Base-by-base conservation (phyloP, 176 grass and related monocot species). In the Oryza glaberrima region DNA sequence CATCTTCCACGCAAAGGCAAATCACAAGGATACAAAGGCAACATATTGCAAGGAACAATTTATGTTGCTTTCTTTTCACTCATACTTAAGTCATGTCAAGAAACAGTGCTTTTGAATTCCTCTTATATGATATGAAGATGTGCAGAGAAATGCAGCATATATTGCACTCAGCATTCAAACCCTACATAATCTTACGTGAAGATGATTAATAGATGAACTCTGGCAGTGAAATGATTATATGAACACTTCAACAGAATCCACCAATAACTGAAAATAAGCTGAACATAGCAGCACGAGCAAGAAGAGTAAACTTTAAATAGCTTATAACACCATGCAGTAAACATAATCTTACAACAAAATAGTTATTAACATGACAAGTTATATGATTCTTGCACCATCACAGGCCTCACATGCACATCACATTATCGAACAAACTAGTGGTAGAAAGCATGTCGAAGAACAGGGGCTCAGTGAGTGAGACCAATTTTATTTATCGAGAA, bases 401-500 rank as follows among this genome's bases (percentile, higher is more conserved):
- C 45, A 41, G 16, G 60, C 60, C 34, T 78, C 76, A 15, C 35
- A 69, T n/a, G 25, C 54, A 67, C 11, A 72, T 79, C 30, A 74
- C 61, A 83, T 7, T 26, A 79, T 58, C 26, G 12, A 67, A 15
- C 63, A 69, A 64, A 63, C 80, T 70, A 38, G 28, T 52, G 40
- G 38, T 61, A 32, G 30, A 32, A 79, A 83, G 26, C 15, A 65
- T 30, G 4, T 44, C 30, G 11, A 38, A 75, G 7, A 76, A 74
- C 80, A 63, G 63, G 61, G 65, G 22, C 32, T 61, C 82, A 20
- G 69, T 26, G n/a, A 20, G 68, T 26, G n/a, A 40, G 69, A 60
- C 32, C 74, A 52, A 36, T 81, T 70, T 87, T 87, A 87, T 87
- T 91, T 34, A 20, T 51, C 47, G 73, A 34, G 26, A 76, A 76